These are phyloP conservation scores for Kwoniella heveanensis DNA, from an alignment of 768 basidiomycete species.

Conservation along the genomic window DNA sequence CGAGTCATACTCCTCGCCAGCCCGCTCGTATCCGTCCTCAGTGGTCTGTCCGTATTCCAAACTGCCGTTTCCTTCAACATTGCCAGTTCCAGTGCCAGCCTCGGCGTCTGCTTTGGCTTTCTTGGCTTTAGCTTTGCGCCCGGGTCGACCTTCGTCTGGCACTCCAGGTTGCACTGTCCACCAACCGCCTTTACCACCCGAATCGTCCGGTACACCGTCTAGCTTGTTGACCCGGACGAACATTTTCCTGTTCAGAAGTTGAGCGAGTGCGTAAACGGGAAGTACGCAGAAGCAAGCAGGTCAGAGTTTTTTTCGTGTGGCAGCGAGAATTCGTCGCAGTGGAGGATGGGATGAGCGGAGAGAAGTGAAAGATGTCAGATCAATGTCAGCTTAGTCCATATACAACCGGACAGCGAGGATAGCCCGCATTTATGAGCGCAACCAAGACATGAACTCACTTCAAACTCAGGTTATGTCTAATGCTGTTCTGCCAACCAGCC, in stretches of 20 bases:
- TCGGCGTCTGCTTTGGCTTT: conserved; percentile 19
- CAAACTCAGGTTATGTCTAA: conserved; percentile 56
- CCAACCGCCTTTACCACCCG: conserved; percentile 54
- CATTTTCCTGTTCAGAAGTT: conserved; percentile 48
- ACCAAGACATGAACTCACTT: conserved; percentile 34
- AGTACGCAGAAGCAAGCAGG: no score
- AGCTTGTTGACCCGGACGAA: conserved; percentile 51
- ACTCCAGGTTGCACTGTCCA: conserved; percentile 53
- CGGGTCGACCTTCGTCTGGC: conserved; percentile 49
- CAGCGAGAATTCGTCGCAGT: no score
- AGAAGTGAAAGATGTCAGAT: no score
- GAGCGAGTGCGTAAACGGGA: not conserved
- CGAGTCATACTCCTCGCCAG: not conserved
- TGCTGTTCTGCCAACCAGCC: conserved; percentile 56
- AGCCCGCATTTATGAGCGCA: no score
- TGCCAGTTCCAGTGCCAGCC: not conserved
- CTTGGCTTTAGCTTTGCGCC: conserved; percentile 43
- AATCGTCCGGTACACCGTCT: conserved; percentile 49
- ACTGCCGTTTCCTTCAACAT: not conserved
- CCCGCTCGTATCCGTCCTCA: not conserved
- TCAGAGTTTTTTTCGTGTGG: no score
- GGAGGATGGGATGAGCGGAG: no score
- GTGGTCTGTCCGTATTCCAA: not conserved
- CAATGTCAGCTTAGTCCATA: no score
- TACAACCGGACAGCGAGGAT: no score